Base-by-base conservation (phyloP, 345 rosid species). In the Arabidopsis suecica region DNA sequence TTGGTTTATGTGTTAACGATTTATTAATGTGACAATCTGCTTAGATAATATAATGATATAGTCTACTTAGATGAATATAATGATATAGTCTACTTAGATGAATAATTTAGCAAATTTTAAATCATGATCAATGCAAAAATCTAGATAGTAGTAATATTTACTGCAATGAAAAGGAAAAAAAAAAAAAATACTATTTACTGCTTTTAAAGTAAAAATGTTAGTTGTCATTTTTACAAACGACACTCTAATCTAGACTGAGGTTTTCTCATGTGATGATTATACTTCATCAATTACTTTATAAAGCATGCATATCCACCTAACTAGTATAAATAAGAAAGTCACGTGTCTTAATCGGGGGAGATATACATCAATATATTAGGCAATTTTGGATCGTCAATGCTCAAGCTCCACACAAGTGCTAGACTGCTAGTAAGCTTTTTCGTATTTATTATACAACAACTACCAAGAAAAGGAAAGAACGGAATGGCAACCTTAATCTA, bases 391-490 rank as follows among this genome's bases (percentile, higher is more conserved):
- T 50, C 32, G 48, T 67, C 23, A 28, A 28, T 28, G 32, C 32
- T 28, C 32, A 50, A 34, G 58, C 48, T 67, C 23, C 72, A 23
- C n/a, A 53, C 3, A 67, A 37, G 14, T 14, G 41, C 61, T 22
- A 1, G 1, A 22, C 23, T 28, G 30, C 30, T 6, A 7, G 25
- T 25, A 50, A 20, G 30, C 8, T 2, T 18, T 50, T 25, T 18
- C 64, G 13, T 18, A 55, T 45, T 65, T 56, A 73, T 65, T 55
- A 34, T 34, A 65, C 71, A 40, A 41, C 55, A 11, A 18, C 65
- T 11, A 74, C 65, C 58, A 65, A 47, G 47, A 65, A 34, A 28
- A 72, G 3, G 20, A 38, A 71, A 37, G 8, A 14, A 10, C 5
- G 37, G 49, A 45, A 22, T 23, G 6, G 10, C 60, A 61, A 51